Conservation (phyloP, 2,329 filamentous ascomycete species). For the Helicocarpus griseus region DNA sequence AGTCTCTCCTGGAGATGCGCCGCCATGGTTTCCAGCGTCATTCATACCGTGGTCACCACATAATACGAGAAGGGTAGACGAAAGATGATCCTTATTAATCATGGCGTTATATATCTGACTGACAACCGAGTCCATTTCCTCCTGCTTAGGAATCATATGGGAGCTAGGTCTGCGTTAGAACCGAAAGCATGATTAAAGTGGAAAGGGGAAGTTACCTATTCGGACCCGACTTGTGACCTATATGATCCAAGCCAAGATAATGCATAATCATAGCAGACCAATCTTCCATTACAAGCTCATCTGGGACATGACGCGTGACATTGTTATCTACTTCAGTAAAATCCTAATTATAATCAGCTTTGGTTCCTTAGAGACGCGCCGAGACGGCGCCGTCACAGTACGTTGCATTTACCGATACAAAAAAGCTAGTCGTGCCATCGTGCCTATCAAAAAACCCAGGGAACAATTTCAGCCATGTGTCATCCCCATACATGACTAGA, state of each 20-base stretch:
- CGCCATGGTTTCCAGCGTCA: slow-evolving; percentile 92
- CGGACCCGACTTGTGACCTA: slow-evolving; percentile 91
- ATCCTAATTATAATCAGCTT: slow-evolving; percentile 49
- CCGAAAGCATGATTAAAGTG: neutral
- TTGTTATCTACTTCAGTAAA: slow-evolving; percentile 98
- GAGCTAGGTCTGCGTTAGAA: slow-evolving; percentile 43
- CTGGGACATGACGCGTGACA: slow-evolving; percentile 78
- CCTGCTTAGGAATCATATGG: slow-evolving; percentile 87
- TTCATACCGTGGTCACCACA: slow-evolving; percentile 99
- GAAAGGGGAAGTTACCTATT: slow-evolving; percentile 46
- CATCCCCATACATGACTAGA: slow-evolving; percentile 90
- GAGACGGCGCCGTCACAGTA: neutral
- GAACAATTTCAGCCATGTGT: slow-evolving; percentile 97
- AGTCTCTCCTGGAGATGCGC: slow-evolving; percentile 86
- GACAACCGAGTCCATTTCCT: slow-evolving; percentile 84
- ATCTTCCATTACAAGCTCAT: slow-evolving; percentile 65
- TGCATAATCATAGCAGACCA: slow-evolving; percentile 94
- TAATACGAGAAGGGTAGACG: slow-evolving; percentile 71
- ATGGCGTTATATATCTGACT: slow-evolving; percentile 67
- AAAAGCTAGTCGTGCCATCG: slow-evolving; percentile 95
- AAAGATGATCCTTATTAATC: slow-evolving; percentile 57
- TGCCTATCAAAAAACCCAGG: slow-evolving; percentile 74
- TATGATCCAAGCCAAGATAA: slow-evolving; percentile 92
- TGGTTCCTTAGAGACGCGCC: slow-evolving; percentile 6
- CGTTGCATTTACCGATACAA: slow-evolving; percentile 68